phyloP scores from a whole-genome alignment of 1,284 basidiomycete species.

The Stereum hirsutum region DNA sequence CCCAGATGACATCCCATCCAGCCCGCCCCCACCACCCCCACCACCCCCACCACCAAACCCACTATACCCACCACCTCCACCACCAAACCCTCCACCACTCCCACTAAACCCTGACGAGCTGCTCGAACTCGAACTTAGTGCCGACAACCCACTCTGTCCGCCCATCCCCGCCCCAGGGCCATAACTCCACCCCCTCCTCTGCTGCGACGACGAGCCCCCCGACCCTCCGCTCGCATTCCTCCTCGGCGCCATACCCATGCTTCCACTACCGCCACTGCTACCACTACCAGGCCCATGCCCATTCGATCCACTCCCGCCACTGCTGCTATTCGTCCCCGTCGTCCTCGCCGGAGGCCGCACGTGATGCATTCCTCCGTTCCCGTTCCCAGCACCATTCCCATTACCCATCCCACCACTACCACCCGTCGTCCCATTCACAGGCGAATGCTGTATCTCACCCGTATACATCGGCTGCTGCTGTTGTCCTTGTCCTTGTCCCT shows the following conservation, averaged over 20 bases:
- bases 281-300: no score
- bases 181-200: slow-evolving; percentile 53
- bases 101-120: no score
- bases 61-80: not conserved
- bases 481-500: slow-evolving; percentile 5
- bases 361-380: slow-evolving; percentile 7
- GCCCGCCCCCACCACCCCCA: slow-evolving; percentile 12
- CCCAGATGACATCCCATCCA: slow-evolving; percentile 26
- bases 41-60: slow-evolving; percentile 13
- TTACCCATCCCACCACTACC: not conserved
- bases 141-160: slow-evolving; percentile 19
- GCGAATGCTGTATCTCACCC: slow-evolving; percentile 11
- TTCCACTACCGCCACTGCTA: not conserved
- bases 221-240: slow-evolving; percentile 17
- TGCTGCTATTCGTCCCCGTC: no score
- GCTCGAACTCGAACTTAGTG: not conserved
- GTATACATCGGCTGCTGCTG: no score
- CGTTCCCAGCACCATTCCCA: slow-evolving; percentile 10
- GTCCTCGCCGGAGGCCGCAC: slow-evolving; percentile 1
- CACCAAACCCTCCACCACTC: not conserved
- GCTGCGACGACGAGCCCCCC: slow-evolving; percentile 22
- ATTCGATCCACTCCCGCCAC: no score
- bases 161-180: slow-evolving; percentile 44
- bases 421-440: slow-evolving; percentile 4
- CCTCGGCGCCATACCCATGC: slow-evolving; percentile 10